phyloP scores from a whole-genome alignment of 441 rosid species.

The Aleurites moluccanus region DNA sequence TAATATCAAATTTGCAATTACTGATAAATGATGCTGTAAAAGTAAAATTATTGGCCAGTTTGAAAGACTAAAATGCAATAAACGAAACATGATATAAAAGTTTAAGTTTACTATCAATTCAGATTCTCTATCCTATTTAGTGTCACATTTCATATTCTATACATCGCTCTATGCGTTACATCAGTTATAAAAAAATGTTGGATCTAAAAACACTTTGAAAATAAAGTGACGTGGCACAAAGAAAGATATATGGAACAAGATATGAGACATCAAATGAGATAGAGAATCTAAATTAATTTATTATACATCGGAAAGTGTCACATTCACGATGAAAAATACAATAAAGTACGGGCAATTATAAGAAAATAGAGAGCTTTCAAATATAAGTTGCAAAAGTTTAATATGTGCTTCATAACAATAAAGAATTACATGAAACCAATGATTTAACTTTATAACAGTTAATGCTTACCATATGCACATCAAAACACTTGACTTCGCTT shows the following conservation, averaged over 20 bases:
- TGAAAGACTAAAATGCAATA: neutral
- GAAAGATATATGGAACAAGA: no score
- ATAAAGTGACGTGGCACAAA: no score
- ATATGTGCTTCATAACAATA: no score
- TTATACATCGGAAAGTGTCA: neutral
- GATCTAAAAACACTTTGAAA: no score
- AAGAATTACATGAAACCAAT: neutral
- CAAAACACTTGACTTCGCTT: conserved; percentile 72
- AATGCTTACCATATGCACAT: conserved; percentile 65
- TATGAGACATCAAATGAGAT: no score
- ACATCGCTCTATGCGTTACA: no score
- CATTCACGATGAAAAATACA: neutral
- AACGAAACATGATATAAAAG: neutral
- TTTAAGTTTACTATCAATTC: neutral
- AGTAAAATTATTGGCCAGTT: neutral
- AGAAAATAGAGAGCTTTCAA: neutral
- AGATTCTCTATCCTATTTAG: no score
- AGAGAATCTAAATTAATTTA: no score
- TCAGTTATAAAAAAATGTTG: no score
- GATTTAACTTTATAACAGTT: neutral
- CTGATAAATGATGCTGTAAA: neutral
- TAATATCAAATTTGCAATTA: neutral
- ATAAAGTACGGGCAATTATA: neutral
- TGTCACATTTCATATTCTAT: no score
- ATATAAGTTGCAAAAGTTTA: neutral